Conservation (phyloP, 2,329 filamentous ascomycete genomes). For the Byssothecium circinans region DNA sequence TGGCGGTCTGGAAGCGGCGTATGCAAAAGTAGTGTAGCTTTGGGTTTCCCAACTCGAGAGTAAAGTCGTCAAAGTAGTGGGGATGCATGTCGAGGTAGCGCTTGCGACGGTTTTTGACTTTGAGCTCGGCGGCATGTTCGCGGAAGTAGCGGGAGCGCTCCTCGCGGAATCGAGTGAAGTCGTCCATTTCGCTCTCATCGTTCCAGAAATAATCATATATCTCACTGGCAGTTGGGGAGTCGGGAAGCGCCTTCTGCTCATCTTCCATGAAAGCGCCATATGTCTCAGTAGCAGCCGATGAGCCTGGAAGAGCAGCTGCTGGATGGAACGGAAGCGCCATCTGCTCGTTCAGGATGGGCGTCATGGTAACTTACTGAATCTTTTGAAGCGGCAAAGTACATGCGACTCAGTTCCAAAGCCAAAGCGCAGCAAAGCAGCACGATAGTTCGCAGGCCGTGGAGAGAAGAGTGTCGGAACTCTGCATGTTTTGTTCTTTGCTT, state of each 20-base stretch:
- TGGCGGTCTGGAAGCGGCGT: slow-evolving; percentile 71
- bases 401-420: too few relatives aligned
- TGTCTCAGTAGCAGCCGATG: too few relatives aligned
- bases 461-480: too few relatives aligned
- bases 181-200: slow-evolving; percentile 14
- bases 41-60: slow-evolving; percentile 70
- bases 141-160: slow-evolving; percentile 17
- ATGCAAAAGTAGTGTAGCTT: slow-evolving; percentile 81
- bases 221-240: too few relatives aligned
- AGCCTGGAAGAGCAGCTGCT: too few relatives aligned
- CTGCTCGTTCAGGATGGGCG: not conserved
- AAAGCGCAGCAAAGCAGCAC: too few relatives aligned
- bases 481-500: too few relatives aligned
- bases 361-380: too few relatives aligned
- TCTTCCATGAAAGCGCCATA: not conserved
- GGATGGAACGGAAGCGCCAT: too few relatives aligned
- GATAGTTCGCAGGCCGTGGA: too few relatives aligned
- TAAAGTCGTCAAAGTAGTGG: slow-evolving; percentile 66
- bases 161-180: slow-evolving; percentile 19
- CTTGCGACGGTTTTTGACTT: slow-evolving; percentile 73
- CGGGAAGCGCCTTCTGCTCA: not conserved
- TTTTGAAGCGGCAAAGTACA: too few relatives aligned
- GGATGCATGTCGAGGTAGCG: slow-evolving; percentile 74
- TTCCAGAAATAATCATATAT: too few relatives aligned
- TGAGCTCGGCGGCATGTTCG: slow-evolving; percentile 46